Evolutionary conservation across 371 early-diverging fungal genomes (phyloP), one percentile per base, ranked within the genome.

Genomic region (Smittium mucronatum): DNA sequence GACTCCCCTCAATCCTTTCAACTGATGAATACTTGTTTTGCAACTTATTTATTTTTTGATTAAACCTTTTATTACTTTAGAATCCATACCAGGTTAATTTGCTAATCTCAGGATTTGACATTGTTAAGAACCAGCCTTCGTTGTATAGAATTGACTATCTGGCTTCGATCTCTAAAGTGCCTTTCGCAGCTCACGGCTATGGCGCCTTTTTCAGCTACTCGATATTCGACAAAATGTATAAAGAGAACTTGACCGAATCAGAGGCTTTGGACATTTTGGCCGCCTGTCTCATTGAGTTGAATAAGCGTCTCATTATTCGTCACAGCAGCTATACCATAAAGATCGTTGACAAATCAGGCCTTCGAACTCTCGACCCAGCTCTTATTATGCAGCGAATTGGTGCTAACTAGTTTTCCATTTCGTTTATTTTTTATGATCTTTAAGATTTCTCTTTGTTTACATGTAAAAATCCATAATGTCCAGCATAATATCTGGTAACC

Each of bases 71-170:
- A 74, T 88, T 32, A 29, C 30, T 58, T 32, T 70, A 70, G 70
- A 68, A 69, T 26, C 75, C 96, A 67, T 95, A 94, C 81, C 79
- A 88, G 57, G 94, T 94, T 72, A 95, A 93, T 80, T 74, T 93
- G 75, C 78, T 98, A 73, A 85, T 98, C 70, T 93, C 86, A 31
- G 98, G 98, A 34, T 89, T 77, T 70, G 89, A 93, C 74, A 80
- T 80, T 73, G 88, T 87, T 74, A 84, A 87, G 11, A 81, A 86
- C 33, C 81, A 75, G 67, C 87, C 95, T 15, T 82, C 87, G 67
- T 82, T 98, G 66, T 94, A 88, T 83, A 93, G 97, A 94, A 82
- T 94, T 70, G 98, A 98, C 81, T 87, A 98, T 76, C 80, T 96
- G 72, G 89, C 91, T 28, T 83, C 91, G 0, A 82, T 87, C 81